Conservation (phyloP, 169 alveolate species). For the Cyclospora cayetanensis region DNA sequence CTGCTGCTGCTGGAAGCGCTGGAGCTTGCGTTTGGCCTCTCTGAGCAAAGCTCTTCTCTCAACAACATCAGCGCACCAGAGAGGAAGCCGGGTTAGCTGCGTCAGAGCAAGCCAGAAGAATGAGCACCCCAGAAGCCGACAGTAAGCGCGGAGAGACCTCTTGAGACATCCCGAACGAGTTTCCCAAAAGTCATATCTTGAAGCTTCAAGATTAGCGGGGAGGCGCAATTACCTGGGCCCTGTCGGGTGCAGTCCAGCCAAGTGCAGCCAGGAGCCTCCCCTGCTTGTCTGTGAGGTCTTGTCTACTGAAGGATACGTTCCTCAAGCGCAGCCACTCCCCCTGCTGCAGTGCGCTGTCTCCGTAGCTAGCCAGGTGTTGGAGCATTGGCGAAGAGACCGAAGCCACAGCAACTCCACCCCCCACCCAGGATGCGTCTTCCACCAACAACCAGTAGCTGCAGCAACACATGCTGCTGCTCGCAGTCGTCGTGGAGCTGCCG, state of each 20-base stretch:
- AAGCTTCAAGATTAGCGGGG: background rate
- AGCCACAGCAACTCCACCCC: slow-evolving; percentile 26
- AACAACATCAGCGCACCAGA: slow-evolving; percentile 42
- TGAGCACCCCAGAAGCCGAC: too few relatives aligned
- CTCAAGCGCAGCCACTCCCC: slow-evolving; percentile 17
- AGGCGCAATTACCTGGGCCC: slow-evolving; percentile 4
- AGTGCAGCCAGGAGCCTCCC: slow-evolving; percentile 16
- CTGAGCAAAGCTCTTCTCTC: slow-evolving; percentile 4
- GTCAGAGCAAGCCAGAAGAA: background rate
- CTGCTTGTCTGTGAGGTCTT: background rate
- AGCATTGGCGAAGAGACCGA: slow-evolving; percentile 5
- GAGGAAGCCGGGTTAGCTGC: slow-evolving; percentile 44
- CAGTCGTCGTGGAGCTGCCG: background rate
- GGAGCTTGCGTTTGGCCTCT: slow-evolving; percentile 1
- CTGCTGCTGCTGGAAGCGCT: background rate
- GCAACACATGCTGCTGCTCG: background rate
- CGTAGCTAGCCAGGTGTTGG: slow-evolving; percentile 16
- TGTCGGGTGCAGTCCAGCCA: slow-evolving; percentile 23
- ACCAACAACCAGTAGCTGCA: slow-evolving; percentile 30
- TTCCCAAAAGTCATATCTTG: too few relatives aligned
- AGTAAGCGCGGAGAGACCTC: background rate
- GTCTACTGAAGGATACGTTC: background rate
- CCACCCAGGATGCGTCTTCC: slow-evolving; percentile 41
- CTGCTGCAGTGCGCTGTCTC: slow-evolving; percentile 26
- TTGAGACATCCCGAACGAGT: background rate